Percentiles rank a stretch among this genome's conserved stretches.
Evolutionary conservation across 805 yeast species (phyloP).

Genomic region (Helenozyma rhizophorensis): DNA sequence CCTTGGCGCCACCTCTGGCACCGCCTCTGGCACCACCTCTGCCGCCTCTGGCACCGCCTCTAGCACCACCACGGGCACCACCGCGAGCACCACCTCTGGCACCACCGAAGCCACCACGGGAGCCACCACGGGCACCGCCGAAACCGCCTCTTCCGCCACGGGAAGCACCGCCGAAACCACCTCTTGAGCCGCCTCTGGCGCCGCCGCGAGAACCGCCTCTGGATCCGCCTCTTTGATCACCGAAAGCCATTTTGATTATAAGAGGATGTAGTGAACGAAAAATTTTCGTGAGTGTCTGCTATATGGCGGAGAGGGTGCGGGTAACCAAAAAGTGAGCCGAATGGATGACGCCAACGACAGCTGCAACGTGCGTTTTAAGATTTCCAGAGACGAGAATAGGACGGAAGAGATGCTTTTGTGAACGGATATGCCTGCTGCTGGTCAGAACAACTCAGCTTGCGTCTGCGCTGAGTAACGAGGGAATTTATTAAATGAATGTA

Average conservation of each 20-base stretch:
- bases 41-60: conserved; percentile 53
- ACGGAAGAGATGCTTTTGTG: no score
- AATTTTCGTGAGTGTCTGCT: conserved; percentile 8
- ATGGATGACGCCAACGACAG: no score
- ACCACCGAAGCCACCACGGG: conserved; percentile 25
- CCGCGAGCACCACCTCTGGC: conserved; percentile 33
- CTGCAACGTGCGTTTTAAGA: no score
- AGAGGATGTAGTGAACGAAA: conserved; percentile 5
- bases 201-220: conserved; percentile 16
- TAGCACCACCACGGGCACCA: conserved; percentile 36
- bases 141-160: conserved; percentile 51
- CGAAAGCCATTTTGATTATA: conserved; percentile 16
- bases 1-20: conserved; percentile 90
- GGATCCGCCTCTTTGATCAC: conserved; percentile 19
- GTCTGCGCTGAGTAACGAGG: no score
- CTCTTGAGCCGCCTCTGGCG: conserved; percentile 15
- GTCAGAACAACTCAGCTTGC: no score
- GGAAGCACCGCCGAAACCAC: conserved; percentile 24
- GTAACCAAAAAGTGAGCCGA: no score
- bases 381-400: no score
- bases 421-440: no score
- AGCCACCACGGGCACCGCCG: conserved; percentile 57
- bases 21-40: conserved; percentile 77
- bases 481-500: no score
- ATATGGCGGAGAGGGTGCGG: conserved; percentile 16